Evolutionary conservation across 371 early-diverging fungal species (phyloP).

Genomic region (Mycotypha africana): DNA sequence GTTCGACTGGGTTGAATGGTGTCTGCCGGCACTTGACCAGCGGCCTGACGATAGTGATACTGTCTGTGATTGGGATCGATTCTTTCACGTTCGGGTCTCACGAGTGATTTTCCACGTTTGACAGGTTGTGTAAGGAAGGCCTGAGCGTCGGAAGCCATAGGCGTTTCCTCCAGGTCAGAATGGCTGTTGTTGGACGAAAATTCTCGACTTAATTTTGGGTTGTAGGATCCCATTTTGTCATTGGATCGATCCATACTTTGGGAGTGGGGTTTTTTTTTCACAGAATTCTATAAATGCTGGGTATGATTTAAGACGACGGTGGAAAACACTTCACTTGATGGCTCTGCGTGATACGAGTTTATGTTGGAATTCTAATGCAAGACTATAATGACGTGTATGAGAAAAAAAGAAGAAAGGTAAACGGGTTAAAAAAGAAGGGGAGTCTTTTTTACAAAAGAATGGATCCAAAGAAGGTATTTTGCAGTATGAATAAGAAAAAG

Average conservation of each 20-base stretch:
- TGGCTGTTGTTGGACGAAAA: conserved; percentile 4
- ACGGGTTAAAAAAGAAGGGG: too few species aligned
- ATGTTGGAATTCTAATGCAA: too few species aligned
- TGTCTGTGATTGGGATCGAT: conserved; percentile 50
- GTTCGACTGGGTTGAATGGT: conserved; percentile 31
- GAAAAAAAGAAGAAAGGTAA: too few species aligned
- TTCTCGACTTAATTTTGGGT: conserved; percentile 15
- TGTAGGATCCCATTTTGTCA: conserved; percentile 12
- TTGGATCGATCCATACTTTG: not conserved
- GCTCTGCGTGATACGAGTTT: too few species aligned
- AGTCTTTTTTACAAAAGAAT: too few species aligned
- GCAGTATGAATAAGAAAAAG: too few species aligned
- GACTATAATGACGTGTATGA: too few species aligned
- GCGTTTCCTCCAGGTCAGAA: conserved; percentile 1
- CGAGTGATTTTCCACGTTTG: conserved; percentile 60
- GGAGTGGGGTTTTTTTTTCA: too few species aligned
- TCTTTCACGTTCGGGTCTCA: conserved; percentile 67
- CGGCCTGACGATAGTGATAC: conserved; percentile 48
- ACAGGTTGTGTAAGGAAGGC: conserved; percentile 18
- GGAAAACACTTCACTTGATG: too few species aligned
- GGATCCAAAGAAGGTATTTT: too few species aligned
- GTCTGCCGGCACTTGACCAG: conserved; percentile 24
- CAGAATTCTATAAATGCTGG: too few species aligned
- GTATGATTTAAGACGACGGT: too few species aligned
- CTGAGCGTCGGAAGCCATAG: conserved; percentile 16